A percentile compares a stretch with the other conserved stretches of the same genome.
These are phyloP conservation scores for Penicillium daleae DNA, from an alignment of 495 filamentous ascomycete genomes.

Conservation along the genomic window DNA sequence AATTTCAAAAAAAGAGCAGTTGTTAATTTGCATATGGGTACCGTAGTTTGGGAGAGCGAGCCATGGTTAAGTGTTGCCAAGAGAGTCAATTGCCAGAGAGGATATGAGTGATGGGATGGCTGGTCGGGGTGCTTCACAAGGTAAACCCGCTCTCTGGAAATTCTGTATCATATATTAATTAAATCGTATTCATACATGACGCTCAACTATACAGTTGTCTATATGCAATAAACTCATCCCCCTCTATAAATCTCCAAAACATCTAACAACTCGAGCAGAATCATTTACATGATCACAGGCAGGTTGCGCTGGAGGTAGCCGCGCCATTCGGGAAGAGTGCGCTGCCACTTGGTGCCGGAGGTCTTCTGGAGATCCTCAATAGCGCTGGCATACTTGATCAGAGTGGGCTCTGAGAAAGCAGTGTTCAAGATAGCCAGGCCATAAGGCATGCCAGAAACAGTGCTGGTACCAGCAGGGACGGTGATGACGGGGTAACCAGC, in stretches of 20 bases:
- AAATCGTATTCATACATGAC: constrained; percentile 1
- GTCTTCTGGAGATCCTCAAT: constrained; percentile 65
- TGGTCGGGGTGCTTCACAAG: not conserved
- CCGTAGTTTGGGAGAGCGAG: not conserved
- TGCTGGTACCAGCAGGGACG: constrained; percentile 60
- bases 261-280: not conserved
- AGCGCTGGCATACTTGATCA: constrained; percentile 68
- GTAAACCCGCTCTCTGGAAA: not conserved
- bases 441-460: constrained; percentile 67
- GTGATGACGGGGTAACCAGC: constrained; percentile 74
- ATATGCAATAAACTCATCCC: not conserved
- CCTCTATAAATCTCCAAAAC: not conserved
- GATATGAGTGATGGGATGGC: not conserved
- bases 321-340: constrained; percentile 56
- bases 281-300: constrained; percentile 44
- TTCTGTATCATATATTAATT: constrained; percentile 5
- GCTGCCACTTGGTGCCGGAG: constrained; percentile 40
- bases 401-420: constrained; percentile 62
- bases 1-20: too few species aligned
- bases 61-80: not conserved
- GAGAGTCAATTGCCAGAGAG: not conserved
- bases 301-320: constrained; percentile 55
- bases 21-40: not conserved
- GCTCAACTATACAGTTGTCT: not conserved
- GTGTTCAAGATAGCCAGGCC: constrained; percentile 69